These are phyloP conservation scores for Ophiostoma pallidulum DNA, from an alignment of 2,329 filamentous ascomycete species.

Conservation along the genomic window DNA sequence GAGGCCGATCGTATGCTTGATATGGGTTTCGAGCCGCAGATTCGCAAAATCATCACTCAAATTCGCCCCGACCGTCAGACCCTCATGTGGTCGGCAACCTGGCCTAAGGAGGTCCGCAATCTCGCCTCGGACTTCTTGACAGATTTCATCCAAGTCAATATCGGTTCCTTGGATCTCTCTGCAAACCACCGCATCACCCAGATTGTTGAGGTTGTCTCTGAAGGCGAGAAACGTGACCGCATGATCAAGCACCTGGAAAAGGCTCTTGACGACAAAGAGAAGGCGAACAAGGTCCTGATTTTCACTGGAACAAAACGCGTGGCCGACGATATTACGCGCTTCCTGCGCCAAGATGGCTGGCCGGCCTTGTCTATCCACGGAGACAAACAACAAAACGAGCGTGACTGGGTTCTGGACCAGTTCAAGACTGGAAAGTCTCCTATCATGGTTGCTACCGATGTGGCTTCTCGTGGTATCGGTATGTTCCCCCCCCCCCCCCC, in stretches of 20 bases:
- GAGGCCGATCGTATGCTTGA: constrained; percentile 99
- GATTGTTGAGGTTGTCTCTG: constrained; percentile 90
- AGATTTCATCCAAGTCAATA: constrained; percentile 98
- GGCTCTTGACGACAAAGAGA: constrained; percentile 87
- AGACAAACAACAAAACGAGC: constrained; percentile 98
- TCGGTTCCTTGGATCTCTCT: constrained; percentile 89
- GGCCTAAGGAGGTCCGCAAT: constrained; percentile 96
- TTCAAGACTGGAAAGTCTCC: constrained; percentile 99
- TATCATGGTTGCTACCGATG: constrained; percentile 99
- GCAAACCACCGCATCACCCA: constrained; percentile 98
- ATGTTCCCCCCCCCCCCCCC: constrained; percentile 52
- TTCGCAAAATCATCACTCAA: constrained; percentile 96
- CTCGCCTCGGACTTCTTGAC: constrained; percentile 83
- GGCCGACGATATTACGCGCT: constrained; percentile 94
- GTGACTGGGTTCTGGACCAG: constrained; percentile 98
- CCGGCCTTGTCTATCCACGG: constrained; percentile 96
- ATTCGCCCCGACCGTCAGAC: constrained; percentile 98
- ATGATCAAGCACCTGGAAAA: constrained; percentile 98
- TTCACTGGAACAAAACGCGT: constrained; percentile 93
- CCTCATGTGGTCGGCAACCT: constrained; percentile 99
- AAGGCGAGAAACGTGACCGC: constrained; percentile 93
- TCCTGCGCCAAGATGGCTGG: constrained; percentile 96
- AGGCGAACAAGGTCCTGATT: constrained; percentile 93
- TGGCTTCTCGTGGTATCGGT: constrained; percentile 99
- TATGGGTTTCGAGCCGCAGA: constrained; percentile 99